These are phyloP conservation scores for Aspergillus texensis DNA, from an alignment of 2,329 filamentous ascomycete species.

Conservation along the genomic window DNA sequence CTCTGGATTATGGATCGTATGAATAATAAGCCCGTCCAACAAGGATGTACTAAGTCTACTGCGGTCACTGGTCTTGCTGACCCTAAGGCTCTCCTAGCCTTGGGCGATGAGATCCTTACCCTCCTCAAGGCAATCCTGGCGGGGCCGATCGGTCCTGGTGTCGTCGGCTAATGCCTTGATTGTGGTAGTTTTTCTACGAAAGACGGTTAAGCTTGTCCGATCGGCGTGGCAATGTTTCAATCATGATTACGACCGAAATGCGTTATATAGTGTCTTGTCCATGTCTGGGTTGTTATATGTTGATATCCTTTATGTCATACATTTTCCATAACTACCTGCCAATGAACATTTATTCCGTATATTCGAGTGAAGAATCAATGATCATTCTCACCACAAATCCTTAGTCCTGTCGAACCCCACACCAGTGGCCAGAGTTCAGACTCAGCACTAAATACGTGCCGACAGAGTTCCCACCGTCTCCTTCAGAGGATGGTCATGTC, in stretches of 20 bases:
- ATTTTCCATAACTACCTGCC: background rate
- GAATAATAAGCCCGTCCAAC: constrained; percentile 14
- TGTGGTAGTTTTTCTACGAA: background rate
- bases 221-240: no score
- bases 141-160: background rate
- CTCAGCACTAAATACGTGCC: background rate
- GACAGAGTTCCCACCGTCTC: background rate
- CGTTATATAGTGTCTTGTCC: background rate
- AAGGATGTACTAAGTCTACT: constrained; percentile 19
- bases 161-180: background rate
- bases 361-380: no score
- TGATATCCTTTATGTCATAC: background rate
- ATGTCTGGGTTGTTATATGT: background rate
- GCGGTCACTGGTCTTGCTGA: constrained; percentile 19
- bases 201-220: background rate
- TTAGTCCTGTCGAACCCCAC: background rate
- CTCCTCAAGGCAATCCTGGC: background rate
- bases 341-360: background rate
- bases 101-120: background rate
- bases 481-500: constrained; percentile 4
- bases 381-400: background rate
- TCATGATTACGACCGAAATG: background rate
- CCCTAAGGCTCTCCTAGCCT: constrained; percentile 10
- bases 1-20: constrained; percentile 32
- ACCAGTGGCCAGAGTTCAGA: fast-evolving